Evolutionary conservation across 2,329 filamentous ascomycete genomes (phyloP).

Genomic region (Didymella glomerata): DNA sequence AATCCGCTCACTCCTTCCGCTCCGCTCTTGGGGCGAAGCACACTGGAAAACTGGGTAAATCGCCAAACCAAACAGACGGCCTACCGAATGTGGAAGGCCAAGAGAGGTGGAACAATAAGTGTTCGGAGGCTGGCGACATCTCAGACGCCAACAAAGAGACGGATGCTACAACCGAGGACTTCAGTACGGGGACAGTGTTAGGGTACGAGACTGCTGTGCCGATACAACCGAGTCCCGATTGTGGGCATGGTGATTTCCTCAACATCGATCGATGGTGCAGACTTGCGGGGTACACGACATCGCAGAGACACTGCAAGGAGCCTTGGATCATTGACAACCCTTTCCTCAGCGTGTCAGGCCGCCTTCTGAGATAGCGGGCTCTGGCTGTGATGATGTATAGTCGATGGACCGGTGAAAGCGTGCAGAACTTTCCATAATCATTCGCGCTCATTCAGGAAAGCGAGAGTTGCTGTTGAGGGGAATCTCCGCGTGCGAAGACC

Average conservation of each 20-base stretch:
- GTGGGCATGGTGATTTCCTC: neutral
- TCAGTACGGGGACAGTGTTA: neutral
- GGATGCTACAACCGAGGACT: neutral
- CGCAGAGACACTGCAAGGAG: neutral
- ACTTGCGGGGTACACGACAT: neutral
- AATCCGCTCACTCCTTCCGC: constrained; percentile 6
- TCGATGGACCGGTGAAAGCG: neutral
- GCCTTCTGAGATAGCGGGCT: neutral
- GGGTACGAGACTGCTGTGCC: constrained; percentile 1
- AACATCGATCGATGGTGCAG: neutral
- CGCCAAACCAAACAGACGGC: neutral
- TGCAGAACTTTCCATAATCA: neutral
- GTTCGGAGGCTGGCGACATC: neutral
- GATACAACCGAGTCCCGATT: constrained; percentile 2
- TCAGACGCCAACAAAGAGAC: neutral
- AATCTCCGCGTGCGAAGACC: constrained; percentile 1
- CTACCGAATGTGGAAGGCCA: constrained; percentile 14
- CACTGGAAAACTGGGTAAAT: constrained; percentile 6
- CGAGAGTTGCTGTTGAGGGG: neutral
- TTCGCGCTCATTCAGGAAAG: neutral
- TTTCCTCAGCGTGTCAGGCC: neutral
- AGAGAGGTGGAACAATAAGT: neutral
- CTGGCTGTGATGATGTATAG: neutral
- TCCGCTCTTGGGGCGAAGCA: constrained; percentile 15
- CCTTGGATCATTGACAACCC: neutral